Conservation (phyloP, 2,329 filamentous ascomycete species). For the Amylocarpus encephaloides region DNA sequence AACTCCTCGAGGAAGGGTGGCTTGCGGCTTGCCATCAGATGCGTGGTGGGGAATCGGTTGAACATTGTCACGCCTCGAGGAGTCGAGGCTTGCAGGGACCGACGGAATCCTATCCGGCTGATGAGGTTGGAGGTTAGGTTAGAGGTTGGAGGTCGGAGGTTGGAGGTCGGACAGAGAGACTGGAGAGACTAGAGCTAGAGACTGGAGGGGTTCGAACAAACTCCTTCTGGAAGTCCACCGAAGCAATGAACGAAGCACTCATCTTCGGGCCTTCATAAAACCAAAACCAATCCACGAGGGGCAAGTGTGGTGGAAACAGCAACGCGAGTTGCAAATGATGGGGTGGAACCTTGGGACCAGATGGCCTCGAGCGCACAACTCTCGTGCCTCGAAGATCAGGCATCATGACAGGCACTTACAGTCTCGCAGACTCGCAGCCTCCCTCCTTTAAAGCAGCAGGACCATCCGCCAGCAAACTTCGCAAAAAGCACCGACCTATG, state of each 20-base stretch:
- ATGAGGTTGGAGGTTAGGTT: neutral
- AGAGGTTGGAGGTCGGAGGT: neutral
- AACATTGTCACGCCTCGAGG: neutral
- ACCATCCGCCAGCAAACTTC: neutral
- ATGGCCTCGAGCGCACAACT: neutral
- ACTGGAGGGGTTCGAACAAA: neutral
- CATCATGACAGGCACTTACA: too few species aligned
- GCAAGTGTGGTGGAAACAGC: neutral
- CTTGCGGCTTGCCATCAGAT: too few species aligned
- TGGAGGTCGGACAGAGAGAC: too few species aligned
- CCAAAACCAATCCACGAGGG: neutral
- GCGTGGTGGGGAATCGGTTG: too few species aligned
- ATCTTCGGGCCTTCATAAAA: conserved; percentile 1
- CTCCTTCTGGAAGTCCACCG: conserved; percentile 24
- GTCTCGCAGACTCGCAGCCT: neutral
- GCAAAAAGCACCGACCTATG: conserved; percentile 11
- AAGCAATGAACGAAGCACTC: conserved; percentile 1
- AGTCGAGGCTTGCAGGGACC: neutral
- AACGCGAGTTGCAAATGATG: neutral
- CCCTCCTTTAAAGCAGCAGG: conserved; percentile 4
- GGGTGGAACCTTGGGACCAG: neutral
- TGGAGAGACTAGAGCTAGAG: too few species aligned
- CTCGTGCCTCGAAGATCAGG: neutral
- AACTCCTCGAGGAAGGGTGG: too few species aligned
- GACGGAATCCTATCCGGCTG: neutral